Evolutionary conservation across 2,329 filamentous ascomycete genomes (phyloP).

Genomic region (Penicillium psychrosexuale): DNA sequence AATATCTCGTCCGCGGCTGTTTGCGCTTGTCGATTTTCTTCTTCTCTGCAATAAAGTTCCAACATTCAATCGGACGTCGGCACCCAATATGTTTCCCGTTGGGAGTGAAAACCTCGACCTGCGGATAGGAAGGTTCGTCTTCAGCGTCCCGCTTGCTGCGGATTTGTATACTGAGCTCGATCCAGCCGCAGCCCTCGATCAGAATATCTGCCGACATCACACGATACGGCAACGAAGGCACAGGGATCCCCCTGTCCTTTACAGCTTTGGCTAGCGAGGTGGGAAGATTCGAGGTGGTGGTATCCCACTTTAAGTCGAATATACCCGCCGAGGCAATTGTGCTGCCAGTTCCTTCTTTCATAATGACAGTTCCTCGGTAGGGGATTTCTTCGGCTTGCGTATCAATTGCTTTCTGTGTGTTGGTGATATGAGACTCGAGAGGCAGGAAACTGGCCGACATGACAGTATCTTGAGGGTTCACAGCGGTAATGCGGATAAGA

Average conservation of each 20-base stretch:
- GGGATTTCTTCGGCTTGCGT: slow-evolving; percentile 65
- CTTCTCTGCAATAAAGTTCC: slow-evolving; percentile 33
- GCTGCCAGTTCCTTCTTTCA: slow-evolving; percentile 55
- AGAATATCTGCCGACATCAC: slow-evolving; percentile 80
- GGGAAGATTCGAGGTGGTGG: slow-evolving; percentile 74
- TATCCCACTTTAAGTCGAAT: slow-evolving; percentile 74
- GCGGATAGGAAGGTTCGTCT: slow-evolving; percentile 47
- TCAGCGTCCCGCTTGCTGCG: slow-evolving; percentile 51
- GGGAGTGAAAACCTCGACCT: slow-evolving; percentile 81
- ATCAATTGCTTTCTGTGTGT: slow-evolving; percentile 72
- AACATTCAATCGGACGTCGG: slow-evolving; percentile 34
- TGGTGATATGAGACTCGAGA: slow-evolving; percentile 70
- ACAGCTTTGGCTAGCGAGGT: slow-evolving; percentile 66
- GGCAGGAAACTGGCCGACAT: slow-evolving; percentile 86
- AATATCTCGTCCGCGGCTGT: slow-evolving; percentile 17
- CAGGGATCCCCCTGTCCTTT: slow-evolving; percentile 58
- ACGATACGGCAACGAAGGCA: slow-evolving; percentile 64
- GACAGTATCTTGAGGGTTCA: slow-evolving; percentile 61
- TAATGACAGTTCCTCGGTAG: slow-evolving; percentile 62
- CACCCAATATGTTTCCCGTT: slow-evolving; percentile 72
- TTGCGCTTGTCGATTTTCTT: slow-evolving; percentile 31
- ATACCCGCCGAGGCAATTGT: slow-evolving; percentile 68
- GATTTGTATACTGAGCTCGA: slow-evolving; percentile 82
- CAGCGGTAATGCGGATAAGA: slow-evolving; percentile 80
- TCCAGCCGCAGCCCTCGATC: slow-evolving; percentile 89